Conservation (phyloP, 176 grass and related monocot species). For the Hsuehochloa calcarea region DNA sequence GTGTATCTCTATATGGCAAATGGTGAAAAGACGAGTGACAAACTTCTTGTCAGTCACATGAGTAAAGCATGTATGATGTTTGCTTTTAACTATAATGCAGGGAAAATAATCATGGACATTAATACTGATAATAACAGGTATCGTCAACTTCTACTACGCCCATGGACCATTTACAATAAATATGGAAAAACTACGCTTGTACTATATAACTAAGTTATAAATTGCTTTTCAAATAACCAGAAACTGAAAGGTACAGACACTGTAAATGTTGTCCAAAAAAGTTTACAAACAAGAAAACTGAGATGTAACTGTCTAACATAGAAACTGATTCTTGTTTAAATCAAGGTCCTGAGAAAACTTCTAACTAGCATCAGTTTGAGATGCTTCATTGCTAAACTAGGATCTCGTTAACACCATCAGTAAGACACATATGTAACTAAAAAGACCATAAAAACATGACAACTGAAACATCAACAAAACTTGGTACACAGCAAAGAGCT, state of each 20-base stretch:
- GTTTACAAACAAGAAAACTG: neutral
- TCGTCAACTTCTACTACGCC: neutral
- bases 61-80: neutral
- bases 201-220: neutral
- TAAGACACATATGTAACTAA: neutral
- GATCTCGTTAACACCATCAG: neutral
- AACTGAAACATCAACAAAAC: neutral
- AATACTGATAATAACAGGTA: neutral
- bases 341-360: neutral
- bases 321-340: constrained; percentile 4
- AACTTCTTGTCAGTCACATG: neutral
- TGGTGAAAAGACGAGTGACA: neutral
- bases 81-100: neutral
- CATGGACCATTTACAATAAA: neutral
- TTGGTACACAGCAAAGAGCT: neutral
- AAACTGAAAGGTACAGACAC: neutral
- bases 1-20: neutral
- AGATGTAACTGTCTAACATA: neutral
- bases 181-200: neutral
- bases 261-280: neutral
- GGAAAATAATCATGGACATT: neutral
- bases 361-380: neutral
- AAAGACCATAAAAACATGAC: neutral
- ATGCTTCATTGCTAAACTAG: neutral
- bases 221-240: neutral